Conservation (phyloP, 305 asterid species). For the Stenogyne calaminthoides region DNA sequence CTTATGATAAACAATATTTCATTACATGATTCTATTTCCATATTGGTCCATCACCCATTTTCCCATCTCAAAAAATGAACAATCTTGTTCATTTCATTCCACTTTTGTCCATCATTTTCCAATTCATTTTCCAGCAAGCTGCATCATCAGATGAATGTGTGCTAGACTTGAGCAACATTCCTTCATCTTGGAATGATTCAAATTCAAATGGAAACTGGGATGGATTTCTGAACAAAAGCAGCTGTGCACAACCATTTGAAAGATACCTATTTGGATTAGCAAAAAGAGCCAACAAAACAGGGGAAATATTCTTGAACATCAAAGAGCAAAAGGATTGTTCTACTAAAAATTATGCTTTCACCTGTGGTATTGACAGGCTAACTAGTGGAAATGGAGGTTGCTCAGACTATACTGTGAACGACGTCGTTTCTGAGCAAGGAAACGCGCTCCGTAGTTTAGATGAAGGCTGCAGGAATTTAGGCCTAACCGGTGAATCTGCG, state of each 20-base stretch:
- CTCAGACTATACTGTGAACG: slow-evolving; percentile 52
- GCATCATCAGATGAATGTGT: slow-evolving; percentile 42
- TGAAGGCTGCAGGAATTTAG: slow-evolving; percentile 47
- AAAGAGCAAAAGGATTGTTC: slow-evolving; percentile 49
- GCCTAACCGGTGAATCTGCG: slow-evolving; percentile 25
- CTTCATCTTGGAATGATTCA: slow-evolving; percentile 39
- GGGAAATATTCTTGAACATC: slow-evolving; percentile 47
- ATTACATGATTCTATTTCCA: background rate
- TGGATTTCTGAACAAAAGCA: slow-evolving; percentile 45
- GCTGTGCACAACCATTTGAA: slow-evolving; percentile 41
- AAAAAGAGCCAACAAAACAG: slow-evolving; percentile 45
- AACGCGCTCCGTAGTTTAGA: slow-evolving; percentile 35
- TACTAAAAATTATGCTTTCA: background rate
- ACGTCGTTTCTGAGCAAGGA: slow-evolving; percentile 43
- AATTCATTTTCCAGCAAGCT: slow-evolving; percentile 9
- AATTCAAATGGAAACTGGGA: slow-evolving; percentile 46
- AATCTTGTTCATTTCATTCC: slow-evolving; percentile 5
- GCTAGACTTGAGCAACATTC: slow-evolving; percentile 32
- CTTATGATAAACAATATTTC: background rate
- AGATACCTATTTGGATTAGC: slow-evolving; percentile 52
- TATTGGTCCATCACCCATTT: background rate
- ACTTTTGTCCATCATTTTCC: slow-evolving; percentile 23
- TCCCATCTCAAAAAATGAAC: slow-evolving; percentile 19
- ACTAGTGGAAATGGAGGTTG: slow-evolving; percentile 63
- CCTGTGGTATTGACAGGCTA: slow-evolving; percentile 63